phyloP scores from a whole-genome alignment of 2,329 filamentous ascomycete genomes.

The Fusarium siculi region DNA sequence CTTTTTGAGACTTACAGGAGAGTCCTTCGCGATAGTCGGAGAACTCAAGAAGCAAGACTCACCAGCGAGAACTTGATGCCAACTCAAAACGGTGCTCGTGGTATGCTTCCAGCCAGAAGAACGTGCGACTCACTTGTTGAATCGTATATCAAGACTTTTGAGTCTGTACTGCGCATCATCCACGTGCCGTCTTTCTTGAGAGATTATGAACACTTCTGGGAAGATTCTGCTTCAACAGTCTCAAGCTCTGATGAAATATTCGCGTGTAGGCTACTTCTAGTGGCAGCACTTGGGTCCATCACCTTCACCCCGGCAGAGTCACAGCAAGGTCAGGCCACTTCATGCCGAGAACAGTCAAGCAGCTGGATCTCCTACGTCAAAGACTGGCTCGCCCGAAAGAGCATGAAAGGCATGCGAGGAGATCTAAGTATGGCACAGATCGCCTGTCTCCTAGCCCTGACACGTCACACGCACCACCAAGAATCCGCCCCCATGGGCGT shows the following conservation, averaged over 20 bases:
- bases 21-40: neutral
- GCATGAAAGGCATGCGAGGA: neutral
- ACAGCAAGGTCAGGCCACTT: neutral
- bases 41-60: rapidly evolving
- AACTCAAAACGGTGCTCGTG: neutral
- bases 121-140: neutral
- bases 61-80: rapidly evolving
- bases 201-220: constrained; percentile 1
- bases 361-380: neutral
- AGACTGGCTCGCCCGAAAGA: neutral
- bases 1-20: neutral
- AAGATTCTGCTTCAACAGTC: neutral
- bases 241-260: neutral
- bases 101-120: neutral
- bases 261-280: neutral
- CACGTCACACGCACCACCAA: neutral
- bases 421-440: constrained; percentile 6
- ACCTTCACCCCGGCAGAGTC: neutral
- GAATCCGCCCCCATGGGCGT: neutral
- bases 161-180: neutral
- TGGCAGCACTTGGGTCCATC: neutral
- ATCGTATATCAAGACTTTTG: neutral
- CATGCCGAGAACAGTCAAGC: neutral
- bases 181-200: neutral
- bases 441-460: neutral